Conservation (phyloP, 768 basidiomycete genomes). For the Lactarius deliciosus region DNA sequence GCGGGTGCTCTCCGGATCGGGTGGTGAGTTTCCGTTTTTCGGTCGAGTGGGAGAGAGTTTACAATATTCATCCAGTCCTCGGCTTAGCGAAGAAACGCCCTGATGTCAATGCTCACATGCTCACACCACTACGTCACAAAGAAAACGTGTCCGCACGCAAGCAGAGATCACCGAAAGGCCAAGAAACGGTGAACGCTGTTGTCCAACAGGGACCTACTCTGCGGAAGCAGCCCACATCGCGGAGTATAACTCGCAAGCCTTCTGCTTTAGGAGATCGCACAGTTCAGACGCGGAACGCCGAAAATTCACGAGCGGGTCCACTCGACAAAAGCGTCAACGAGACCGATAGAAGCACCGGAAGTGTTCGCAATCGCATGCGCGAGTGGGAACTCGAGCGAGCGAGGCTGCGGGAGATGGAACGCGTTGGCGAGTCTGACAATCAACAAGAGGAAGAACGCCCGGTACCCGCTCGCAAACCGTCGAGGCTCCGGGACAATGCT, state of each 20-base stretch:
- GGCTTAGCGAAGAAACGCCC: conserved; percentile 22
- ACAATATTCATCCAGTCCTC: conserved; percentile 9
- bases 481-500: conserved; percentile 17
- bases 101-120: conserved; percentile 14
- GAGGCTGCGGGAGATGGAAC: conserved; percentile 66
- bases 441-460: conserved; percentile 18
- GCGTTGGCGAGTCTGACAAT: conserved; percentile 40
- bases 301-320: conserved; percentile 27
- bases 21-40: conserved; percentile 7
- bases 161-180: conserved; percentile 12
- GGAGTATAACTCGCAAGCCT: conserved; percentile 32
- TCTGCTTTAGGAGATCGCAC: conserved; percentile 25
- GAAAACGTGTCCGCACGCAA: conserved; percentile 10
- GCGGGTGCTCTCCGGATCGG: conserved; percentile 20
- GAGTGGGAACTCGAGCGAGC: conserved; percentile 77
- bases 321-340: conserved; percentile 32
- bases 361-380: conserved; percentile 57
- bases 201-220: conserved; percentile 14
- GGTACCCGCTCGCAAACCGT: conserved; percentile 15
- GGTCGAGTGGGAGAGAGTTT: neutral
- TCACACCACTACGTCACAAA: conserved; percentile 14
- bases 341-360: conserved; percentile 29
- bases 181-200: conserved; percentile 19
- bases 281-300: conserved; percentile 29
- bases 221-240: conserved; percentile 17